Percentiles rank a stretch among this genome's conserved stretches.
These are phyloP conservation scores for Psidium guajava DNA, from an alignment of 345 rosid species.

Conservation along the genomic window DNA sequence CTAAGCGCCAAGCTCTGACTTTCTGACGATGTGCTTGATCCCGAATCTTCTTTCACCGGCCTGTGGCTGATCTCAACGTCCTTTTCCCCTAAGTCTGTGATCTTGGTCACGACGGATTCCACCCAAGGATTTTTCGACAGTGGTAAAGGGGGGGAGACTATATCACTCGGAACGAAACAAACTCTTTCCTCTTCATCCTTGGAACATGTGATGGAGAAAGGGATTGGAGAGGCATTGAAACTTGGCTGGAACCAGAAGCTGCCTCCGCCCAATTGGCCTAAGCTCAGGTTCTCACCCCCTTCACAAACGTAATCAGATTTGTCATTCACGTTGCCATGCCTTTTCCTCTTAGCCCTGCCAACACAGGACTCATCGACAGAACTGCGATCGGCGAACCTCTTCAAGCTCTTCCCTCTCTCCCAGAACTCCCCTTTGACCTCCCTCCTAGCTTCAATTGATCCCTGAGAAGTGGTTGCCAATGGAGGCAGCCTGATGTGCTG, in stretches of 20 bases:
- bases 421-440: constrained; percentile 55
- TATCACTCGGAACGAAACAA: constrained; percentile 60
- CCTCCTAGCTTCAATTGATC: constrained; percentile 21
- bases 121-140: constrained; percentile 67
- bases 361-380: constrained; percentile 43
- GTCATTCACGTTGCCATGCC: constrained; percentile 12
- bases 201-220: constrained; percentile 63
- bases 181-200: constrained; percentile 55
- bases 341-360: constrained; percentile 68
- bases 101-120: constrained; percentile 59
- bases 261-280: constrained; percentile 32
- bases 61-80: constrained; percentile 48
- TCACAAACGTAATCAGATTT: constrained; percentile 16
- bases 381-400: constrained; percentile 69
- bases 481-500: constrained; percentile 87
- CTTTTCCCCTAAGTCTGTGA: constrained; percentile 61
- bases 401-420: constrained; percentile 62
- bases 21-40: constrained; percentile 75
- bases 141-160: constrained; percentile 56
- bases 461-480: constrained; percentile 45
- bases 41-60: constrained; percentile 59
- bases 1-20: constrained; percentile 47
- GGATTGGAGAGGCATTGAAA: constrained; percentile 42
- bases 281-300: constrained; percentile 29
- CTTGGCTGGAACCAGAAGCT: constrained; percentile 69